phyloP scores from a whole-genome alignment of 495 filamentous ascomycete genomes.

The Astrocystis sublimbata region DNA sequence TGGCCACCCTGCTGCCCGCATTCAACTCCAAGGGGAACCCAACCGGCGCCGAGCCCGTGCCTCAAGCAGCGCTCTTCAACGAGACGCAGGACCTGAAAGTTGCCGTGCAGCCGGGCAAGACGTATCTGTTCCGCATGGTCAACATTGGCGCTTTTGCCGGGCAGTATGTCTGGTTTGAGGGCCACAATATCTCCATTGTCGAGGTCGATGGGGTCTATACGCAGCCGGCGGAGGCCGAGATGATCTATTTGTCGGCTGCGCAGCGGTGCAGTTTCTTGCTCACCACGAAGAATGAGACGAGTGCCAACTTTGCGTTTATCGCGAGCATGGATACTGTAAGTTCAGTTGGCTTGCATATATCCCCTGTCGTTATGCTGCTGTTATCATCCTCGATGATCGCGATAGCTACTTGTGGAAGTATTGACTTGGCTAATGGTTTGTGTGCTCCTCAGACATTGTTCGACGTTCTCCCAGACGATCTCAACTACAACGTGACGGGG shows the following conservation, averaged over 20 bases:
- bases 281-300: slow-evolving; percentile 63
- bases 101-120: slow-evolving; percentile 64
- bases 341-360: not conserved
- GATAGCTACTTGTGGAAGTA: not conserved
- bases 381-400: not conserved
- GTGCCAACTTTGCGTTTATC: slow-evolving; percentile 67
- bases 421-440: not conserved
- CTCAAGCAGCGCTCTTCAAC: slow-evolving; percentile 68
- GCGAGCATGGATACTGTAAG: slow-evolving; percentile 61
- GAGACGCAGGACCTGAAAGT: slow-evolving; percentile 60
- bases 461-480: slow-evolving; percentile 60
- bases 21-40: slow-evolving; percentile 62
- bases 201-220: slow-evolving; percentile 60
- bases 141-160: slow-evolving; percentile 72
- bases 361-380: too few relatives aligned
- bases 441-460: slow-evolving; percentile 64
- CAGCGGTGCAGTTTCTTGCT: slow-evolving; percentile 71
- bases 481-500: slow-evolving; percentile 77
- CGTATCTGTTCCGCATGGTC: slow-evolving; percentile 75
- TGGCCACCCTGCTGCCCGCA: slow-evolving; percentile 55
- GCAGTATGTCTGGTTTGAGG: slow-evolving; percentile 73
- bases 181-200: slow-evolving; percentile 63
- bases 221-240: slow-evolving; percentile 57
- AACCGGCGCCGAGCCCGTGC: slow-evolving; percentile 65
- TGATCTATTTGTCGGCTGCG: slow-evolving; percentile 67